Percentiles rank a stretch among this genome's conserved stretches.
Conservation (phyloP, 257 asterid species). For the Scutellaria minor region DNA sequence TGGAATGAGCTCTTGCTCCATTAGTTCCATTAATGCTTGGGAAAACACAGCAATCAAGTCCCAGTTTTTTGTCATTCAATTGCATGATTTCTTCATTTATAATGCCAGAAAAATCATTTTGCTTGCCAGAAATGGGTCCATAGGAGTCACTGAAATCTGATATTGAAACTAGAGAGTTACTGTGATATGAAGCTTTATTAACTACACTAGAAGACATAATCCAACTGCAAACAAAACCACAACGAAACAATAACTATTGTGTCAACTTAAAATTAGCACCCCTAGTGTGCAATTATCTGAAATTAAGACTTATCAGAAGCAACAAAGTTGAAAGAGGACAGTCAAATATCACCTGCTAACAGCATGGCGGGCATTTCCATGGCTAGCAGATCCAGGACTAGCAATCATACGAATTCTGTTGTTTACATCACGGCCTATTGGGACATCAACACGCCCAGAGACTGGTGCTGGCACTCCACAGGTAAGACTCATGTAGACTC, state of each 20-base stretch:
- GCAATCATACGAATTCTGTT: constrained; percentile 90
- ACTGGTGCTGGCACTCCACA: constrained; percentile 78
- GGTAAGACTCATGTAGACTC: constrained; percentile 82
- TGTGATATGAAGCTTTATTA: constrained; percentile 50
- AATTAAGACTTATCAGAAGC: constrained; percentile 9
- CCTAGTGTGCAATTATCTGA: constrained; percentile 22
- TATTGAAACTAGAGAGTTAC: constrained; percentile 44
- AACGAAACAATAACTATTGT: constrained; percentile 37
- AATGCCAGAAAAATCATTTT: constrained; percentile 27
- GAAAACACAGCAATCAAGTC: constrained; percentile 28
- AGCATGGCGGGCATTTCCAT: constrained; percentile 78
- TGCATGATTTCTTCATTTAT: constrained; percentile 30
- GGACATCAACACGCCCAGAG: constrained; percentile 69
- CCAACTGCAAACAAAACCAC: constrained; percentile 57
- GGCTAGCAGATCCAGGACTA: constrained; percentile 56
- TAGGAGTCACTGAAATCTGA: constrained; percentile 39
- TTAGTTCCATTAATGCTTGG: constrained; percentile 10
- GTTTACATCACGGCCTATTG: constrained; percentile 84
- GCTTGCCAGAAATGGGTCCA: constrained; percentile 31
- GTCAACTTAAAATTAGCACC: constrained; percentile 29
- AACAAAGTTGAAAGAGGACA: constrained; percentile 32
- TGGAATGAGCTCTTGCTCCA: constrained; percentile 37
- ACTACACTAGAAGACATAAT: constrained; percentile 42
- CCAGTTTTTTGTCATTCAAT: constrained; percentile 24
- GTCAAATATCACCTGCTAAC: constrained; percentile 78